Conservation (phyloP, 163 green algal genomes). For the Chlorella variabilis region DNA sequence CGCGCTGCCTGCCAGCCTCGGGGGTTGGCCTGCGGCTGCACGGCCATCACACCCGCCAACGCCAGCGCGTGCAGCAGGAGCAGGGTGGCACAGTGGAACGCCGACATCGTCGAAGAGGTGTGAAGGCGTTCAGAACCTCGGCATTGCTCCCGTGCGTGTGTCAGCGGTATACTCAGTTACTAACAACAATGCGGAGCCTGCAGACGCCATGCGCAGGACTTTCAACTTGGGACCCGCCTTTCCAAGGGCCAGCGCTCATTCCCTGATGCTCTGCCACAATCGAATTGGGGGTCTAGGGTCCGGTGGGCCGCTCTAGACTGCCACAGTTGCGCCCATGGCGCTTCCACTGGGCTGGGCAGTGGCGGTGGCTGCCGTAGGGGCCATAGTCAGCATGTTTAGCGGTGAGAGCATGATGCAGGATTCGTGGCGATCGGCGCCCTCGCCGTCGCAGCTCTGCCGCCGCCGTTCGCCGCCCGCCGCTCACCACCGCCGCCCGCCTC, state of each 20-base stretch:
- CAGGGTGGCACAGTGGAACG: background rate
- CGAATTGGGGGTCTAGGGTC: no score
- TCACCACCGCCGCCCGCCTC: background rate
- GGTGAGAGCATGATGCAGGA: background rate
- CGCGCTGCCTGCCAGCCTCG: slow-evolving; percentile 25
- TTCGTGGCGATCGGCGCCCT: no score
- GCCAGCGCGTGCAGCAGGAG: slow-evolving; percentile 8
- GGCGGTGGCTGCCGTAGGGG: slow-evolving; percentile 33
- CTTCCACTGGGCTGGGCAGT: slow-evolving; percentile 39
- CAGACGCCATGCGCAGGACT: no score
- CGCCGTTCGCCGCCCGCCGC: no score
- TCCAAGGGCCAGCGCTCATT: no score
- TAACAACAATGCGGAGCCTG: no score
- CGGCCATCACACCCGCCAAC: background rate
- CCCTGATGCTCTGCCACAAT: no score
- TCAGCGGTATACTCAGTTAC: no score
- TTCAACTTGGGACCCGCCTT: no score
- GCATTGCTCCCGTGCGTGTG: background rate
- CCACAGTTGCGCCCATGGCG: slow-evolving; percentile 4
- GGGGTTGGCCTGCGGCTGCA: background rate
- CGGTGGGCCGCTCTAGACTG: no score
- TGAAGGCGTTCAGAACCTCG: background rate
- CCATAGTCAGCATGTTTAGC: slow-evolving; percentile 20
- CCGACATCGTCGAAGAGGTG: background rate
- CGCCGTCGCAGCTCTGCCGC: no score